Evolutionary conservation across 2,329 filamentous ascomycete species (phyloP).

Genomic region (Nannizzia gypsea): DNA sequence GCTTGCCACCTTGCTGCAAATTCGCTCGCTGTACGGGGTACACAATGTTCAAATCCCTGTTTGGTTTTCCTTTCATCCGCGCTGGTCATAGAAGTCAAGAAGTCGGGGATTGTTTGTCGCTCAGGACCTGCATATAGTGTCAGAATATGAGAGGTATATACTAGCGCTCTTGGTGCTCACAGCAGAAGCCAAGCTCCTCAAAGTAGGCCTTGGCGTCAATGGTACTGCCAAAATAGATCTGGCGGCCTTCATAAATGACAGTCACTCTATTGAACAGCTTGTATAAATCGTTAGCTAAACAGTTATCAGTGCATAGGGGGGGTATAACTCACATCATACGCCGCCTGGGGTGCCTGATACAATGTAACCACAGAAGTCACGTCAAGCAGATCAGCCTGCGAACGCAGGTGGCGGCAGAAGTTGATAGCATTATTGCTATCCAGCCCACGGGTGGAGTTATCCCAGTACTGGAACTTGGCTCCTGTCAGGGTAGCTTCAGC

Average conservation of each 20-base stretch:
- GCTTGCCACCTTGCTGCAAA: conserved; percentile 50
- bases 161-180: not conserved
- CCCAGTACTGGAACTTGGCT: conserved; percentile 61
- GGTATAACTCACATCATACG: conserved; percentile 48
- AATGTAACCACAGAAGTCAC: conserved; percentile 74
- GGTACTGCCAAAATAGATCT: conserved; percentile 62
- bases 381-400: conserved; percentile 71
- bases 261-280: conserved; percentile 72
- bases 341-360: conserved; percentile 73
- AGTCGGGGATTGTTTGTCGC: conserved; percentile 69
- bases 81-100: conserved; percentile 69
- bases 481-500: conserved; percentile 70
- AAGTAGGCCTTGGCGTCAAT: conserved; percentile 60
- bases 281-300: too few relatives aligned
- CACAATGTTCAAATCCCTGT: conserved; percentile 39
- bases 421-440: conserved; percentile 57
- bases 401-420: conserved; percentile 57
- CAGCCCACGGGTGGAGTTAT: conserved; percentile 58
- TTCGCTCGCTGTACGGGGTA: conserved; percentile 58
- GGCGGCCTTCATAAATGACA: conserved; percentile 62
- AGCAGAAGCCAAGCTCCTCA: conserved; percentile 60
- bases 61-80: conserved; percentile 67
- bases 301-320: too few relatives aligned
- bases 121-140: conserved; percentile 34
- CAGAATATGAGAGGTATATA: too few relatives aligned